A percentile compares a stretch with the other conserved stretches of the same genome.
These are phyloP conservation scores for Diaporthe citri DNA, from an alignment of 2,329 filamentous ascomycete genomes.

Conservation along the genomic window DNA sequence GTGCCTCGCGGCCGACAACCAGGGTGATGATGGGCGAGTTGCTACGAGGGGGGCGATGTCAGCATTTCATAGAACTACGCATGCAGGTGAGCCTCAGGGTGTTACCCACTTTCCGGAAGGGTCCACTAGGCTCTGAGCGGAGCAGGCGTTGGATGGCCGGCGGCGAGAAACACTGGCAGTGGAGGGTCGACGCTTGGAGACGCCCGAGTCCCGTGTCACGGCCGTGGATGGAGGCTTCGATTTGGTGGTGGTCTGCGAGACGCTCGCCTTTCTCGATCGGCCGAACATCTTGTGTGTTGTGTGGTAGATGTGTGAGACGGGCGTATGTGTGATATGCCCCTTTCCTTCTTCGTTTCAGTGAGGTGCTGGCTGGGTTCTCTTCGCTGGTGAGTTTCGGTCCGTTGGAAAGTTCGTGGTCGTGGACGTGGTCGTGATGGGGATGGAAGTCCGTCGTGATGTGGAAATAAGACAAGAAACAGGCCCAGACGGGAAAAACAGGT, in stretches of 20 bases:
- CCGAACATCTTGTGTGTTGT: conserved; percentile 39
- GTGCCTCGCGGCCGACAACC: conserved; percentile 81
- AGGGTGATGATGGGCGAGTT: conserved; percentile 82
- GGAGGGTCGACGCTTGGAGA: conserved; percentile 67
- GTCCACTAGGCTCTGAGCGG: conserved; percentile 51
- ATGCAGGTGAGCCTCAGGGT: conserved; percentile 58
- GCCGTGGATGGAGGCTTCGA: conserved; percentile 66
- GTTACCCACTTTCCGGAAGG: conserved; percentile 53
- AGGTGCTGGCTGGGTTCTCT: background rate
- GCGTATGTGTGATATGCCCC: background rate
- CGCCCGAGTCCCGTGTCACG: conserved; percentile 62
- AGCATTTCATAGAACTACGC: conserved; percentile 46
- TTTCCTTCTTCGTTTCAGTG: background rate
- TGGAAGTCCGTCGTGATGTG: conserved; percentile 32
- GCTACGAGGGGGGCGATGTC: conserved; percentile 49
- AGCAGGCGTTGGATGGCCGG: conserved; percentile 62
- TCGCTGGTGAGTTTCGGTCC: background rate
- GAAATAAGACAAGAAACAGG: conserved; percentile 38
- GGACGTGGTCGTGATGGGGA: conserved; percentile 16
- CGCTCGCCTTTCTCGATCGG: conserved; percentile 40
- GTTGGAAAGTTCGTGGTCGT: background rate
- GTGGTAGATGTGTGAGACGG: conserved; percentile 10
- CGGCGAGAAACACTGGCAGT: conserved; percentile 54
- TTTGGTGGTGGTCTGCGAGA: conserved; percentile 51
- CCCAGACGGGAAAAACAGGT: conserved; percentile 35